Base-by-base conservation (phyloP, 1,284 basidiomycete genomes). In the Grifola frondosa region DNA sequence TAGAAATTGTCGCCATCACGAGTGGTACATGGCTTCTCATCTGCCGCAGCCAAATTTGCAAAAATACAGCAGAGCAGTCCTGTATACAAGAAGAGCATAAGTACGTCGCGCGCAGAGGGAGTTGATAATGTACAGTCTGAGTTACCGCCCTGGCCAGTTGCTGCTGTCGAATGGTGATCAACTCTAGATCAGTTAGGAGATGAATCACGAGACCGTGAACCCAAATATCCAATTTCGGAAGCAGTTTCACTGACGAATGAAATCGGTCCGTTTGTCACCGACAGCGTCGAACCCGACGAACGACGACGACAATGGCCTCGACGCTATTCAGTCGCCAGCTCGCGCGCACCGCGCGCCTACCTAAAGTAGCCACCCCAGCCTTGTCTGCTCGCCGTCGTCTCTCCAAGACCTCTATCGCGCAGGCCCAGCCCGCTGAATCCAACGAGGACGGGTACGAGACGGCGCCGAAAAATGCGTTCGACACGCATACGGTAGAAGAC, bases 401-500 rank as follows among this genome's bases (percentile, higher is more conserved):
- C 49, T 53, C 57, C 37, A 49, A 42, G 43, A 56, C 59, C 15
- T 39, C 58, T 22, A 40, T 48, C 33, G 43, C 46, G 30, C 57
- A 57, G 43, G 55, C 54, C 24, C 56, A 60, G 42, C 49, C 52
- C n/a, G 34, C 54, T 40, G 40, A 43, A 29, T 49, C 53, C n/a
- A n/a, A n/a, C n/a, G n/a, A n/a, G n/a, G n/a, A n/a, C n/a, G n/a
- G n/a, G n/a, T n/a, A n/a, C n/a, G n/a, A n/a, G n/a, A 53, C 21
- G 53, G 58, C 58, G 31, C 58, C 47, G 40, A 79, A 71, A 69
- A 75, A 65, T 55, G 70, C 72, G 4, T 75, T 80, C 54, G 78
- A 82, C 39, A 78, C 78, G 41, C 84, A 87, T 61, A 81, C 80
- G n/a, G 84, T 86, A 26, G 87, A 90, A 65, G 86, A 88, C 63